A percentile compares a stretch with the other conserved stretches of the same genome.
phyloP scores from a whole-genome alignment of 2,329 filamentous ascomycete genomes.

The Chalara sp. region DNA sequence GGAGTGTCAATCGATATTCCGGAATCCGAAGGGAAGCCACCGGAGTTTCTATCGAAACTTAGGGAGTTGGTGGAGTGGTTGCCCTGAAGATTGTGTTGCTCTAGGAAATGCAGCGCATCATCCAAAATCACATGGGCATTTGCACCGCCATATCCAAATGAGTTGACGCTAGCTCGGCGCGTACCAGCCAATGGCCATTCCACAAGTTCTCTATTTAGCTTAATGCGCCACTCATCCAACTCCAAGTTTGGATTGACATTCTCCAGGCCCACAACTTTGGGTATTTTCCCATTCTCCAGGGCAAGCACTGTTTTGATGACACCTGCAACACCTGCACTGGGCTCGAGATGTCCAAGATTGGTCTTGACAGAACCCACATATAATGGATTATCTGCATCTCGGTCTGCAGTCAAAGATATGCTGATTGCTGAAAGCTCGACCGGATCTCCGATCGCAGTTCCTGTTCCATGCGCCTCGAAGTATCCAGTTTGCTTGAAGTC shows the following conservation, averaged over 20 bases:
- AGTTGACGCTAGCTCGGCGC: slow-evolving; percentile 17
- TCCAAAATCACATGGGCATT: slow-evolving; percentile 14
- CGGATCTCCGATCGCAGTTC: slow-evolving; percentile 2
- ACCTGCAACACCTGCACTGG: slow-evolving; percentile 4
- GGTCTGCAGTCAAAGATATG: background rate
- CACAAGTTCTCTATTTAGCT: background rate
- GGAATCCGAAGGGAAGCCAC: background rate
- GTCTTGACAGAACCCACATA: slow-evolving; percentile 14
- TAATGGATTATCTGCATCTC: background rate
- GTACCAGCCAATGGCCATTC: slow-evolving; percentile 9
- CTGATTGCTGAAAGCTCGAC: background rate
- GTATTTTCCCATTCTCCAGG: slow-evolving; percentile 27
- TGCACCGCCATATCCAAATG: slow-evolving; percentile 10
- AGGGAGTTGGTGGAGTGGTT: slow-evolving; percentile 13
- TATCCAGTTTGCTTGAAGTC: no score
- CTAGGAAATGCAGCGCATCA: slow-evolving; percentile 19
- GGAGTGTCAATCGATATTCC: background rate
- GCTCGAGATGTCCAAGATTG: slow-evolving; percentile 19
- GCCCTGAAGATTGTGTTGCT: background rate
- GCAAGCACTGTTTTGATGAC: slow-evolving; percentile 10
- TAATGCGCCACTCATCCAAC: slow-evolving; percentile 19
- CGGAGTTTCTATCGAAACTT: background rate
- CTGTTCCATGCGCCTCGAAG: slow-evolving; percentile 18
- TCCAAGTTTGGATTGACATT: slow-evolving; percentile 1
- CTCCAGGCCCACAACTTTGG: slow-evolving; percentile 5